Conservation (phyloP, 306 rosid species). For the Prinsepia uniflora region DNA sequence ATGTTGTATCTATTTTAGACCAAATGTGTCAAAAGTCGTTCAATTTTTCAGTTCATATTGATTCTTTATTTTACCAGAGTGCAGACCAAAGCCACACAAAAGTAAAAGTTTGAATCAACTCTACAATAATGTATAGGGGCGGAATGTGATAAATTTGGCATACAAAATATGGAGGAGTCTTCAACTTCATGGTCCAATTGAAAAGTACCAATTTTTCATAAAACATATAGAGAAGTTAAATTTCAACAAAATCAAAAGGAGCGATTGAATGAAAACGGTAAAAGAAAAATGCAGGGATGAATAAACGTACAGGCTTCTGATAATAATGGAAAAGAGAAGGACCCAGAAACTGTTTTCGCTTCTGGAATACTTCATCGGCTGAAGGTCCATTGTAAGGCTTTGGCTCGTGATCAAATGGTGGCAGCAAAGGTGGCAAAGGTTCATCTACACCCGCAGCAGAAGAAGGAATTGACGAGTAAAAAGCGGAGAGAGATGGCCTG, state of each 20-base stretch:
- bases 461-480: slow-evolving; percentile 20
- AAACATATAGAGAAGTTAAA: not conserved
- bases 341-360: slow-evolving; percentile 75
- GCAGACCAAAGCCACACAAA: too few species aligned
- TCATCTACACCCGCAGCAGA: slow-evolving; percentile 5
- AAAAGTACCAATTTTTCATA: not conserved
- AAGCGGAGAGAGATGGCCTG: slow-evolving; percentile 11
- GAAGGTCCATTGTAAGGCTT: slow-evolving; percentile 59
- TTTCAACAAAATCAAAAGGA: not conserved
- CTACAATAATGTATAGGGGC: not conserved
- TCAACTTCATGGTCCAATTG: not conserved
- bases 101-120: not conserved
- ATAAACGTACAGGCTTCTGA: slow-evolving; percentile 68
- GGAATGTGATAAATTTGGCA: too few species aligned
- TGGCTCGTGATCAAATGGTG: slow-evolving; percentile 66
- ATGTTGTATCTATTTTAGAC: too few species aligned
- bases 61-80: too few species aligned
- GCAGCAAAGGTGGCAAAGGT: slow-evolving; percentile 38
- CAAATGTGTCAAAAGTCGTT: too few species aligned
- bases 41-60: too few species aligned
- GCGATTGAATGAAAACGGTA: not conserved
- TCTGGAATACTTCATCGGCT: slow-evolving; percentile 61
- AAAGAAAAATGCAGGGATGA: not conserved
- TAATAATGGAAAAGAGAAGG: slow-evolving; percentile 81
- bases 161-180: not conserved